Evolutionary conservation across 495 filamentous ascomycete genomes (phyloP).

Genomic region (Tirmania nivea): DNA sequence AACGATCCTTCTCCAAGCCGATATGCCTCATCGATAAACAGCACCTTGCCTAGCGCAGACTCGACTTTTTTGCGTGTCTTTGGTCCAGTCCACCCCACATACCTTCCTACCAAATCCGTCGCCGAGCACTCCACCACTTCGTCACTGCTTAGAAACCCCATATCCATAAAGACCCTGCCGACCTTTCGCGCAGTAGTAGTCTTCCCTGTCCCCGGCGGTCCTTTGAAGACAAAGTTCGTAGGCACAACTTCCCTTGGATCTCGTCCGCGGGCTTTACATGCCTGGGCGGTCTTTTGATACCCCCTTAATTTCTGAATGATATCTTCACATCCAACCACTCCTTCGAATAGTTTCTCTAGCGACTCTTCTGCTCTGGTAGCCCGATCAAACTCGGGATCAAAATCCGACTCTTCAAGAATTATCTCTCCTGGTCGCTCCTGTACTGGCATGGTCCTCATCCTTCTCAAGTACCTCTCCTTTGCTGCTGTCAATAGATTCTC

Average conservation of each 20-base stretch:
- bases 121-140: conserved; percentile 40
- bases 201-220: conserved; percentile 53
- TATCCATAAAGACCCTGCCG: conserved; percentile 51
- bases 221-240: conserved; percentile 41
- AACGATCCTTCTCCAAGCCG: conserved; percentile 35
- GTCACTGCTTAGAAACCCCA: conserved; percentile 35
- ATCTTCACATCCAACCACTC: conserved; percentile 42
- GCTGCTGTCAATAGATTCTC: conserved; percentile 41
- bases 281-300: conserved; percentile 34
- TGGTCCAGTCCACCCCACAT: conserved; percentile 41
- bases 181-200: conserved; percentile 49
- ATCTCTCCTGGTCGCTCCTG: not conserved
- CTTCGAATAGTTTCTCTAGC: conserved; percentile 37
- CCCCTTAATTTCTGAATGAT: conserved; percentile 36
- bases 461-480: conserved; percentile 35
- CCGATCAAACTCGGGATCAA: conserved; percentile 46
- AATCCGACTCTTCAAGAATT: conserved; percentile 38
- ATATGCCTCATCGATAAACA: conserved; percentile 52
- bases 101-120: conserved; percentile 39
- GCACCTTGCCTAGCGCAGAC: conserved; percentile 36
- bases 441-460: conserved; percentile 10
- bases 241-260: conserved; percentile 38
- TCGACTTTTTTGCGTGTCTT: conserved; percentile 38
- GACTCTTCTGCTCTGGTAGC: conserved; percentile 29
- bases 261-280: conserved; percentile 27